Conservation (phyloP, 495 filamentous ascomycete species). For the Pseudomonodictys pantanalensis region DNA sequence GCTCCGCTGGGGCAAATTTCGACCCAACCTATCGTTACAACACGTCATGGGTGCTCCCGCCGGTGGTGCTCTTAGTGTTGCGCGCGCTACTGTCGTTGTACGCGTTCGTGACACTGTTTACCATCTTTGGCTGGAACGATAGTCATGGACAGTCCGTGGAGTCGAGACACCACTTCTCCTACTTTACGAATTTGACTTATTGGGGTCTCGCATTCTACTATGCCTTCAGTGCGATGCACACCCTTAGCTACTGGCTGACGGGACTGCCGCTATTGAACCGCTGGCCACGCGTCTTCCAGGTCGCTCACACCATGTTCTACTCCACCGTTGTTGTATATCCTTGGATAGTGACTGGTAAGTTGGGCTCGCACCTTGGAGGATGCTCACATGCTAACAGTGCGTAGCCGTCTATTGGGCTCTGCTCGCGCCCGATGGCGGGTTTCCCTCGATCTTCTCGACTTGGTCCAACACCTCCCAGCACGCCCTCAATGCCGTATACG, state of each 20-base stretch:
- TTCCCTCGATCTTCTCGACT: slow-evolving; percentile 47
- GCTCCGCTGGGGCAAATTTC: slow-evolving; percentile 1
- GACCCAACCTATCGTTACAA: slow-evolving; percentile 55
- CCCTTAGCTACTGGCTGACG: slow-evolving; percentile 55
- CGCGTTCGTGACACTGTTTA: slow-evolving; percentile 66
- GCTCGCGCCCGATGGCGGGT: slow-evolving; percentile 50
- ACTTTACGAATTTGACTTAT: slow-evolving; percentile 73
- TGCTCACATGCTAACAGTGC: slow-evolving; percentile 31
- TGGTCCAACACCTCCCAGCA: slow-evolving; percentile 79
- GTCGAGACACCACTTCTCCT: slow-evolving; percentile 61
- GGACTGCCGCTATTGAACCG: slow-evolving; percentile 54
- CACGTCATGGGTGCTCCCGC: slow-evolving; percentile 75
- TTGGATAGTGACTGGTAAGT: slow-evolving; percentile 51
- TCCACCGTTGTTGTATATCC: slow-evolving; percentile 52
- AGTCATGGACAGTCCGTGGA: slow-evolving; percentile 39
- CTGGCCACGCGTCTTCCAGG: slow-evolving; percentile 61
- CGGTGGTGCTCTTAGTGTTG: slow-evolving; percentile 54
- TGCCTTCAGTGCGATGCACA: slow-evolving; percentile 60
- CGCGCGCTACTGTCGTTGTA: slow-evolving; percentile 66
- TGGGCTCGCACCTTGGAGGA: not conserved
- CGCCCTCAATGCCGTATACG: slow-evolving; percentile 67
- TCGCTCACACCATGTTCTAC: slow-evolving; percentile 62
- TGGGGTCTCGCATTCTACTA: slow-evolving; percentile 79
- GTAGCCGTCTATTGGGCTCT: slow-evolving; percentile 60
- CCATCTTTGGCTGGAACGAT: slow-evolving; percentile 61